Percentiles rank a stretch among this genome's conserved stretches.
phyloP scores from a whole-genome alignment of 2,329 filamentous ascomycete genomes.

The Fonsecaea monophora region DNA sequence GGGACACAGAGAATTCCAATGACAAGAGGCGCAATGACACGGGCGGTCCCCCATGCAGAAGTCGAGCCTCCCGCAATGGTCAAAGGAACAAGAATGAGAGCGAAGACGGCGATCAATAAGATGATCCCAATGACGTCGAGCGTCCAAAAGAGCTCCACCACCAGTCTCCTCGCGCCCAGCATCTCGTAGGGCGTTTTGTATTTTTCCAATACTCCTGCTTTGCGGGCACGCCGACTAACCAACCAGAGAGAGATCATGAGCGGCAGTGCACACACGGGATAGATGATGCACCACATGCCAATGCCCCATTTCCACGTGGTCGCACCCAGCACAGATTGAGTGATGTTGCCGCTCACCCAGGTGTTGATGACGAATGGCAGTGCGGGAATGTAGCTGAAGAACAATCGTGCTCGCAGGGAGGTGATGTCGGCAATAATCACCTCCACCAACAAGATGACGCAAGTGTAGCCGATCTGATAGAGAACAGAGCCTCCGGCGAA shows the following conservation, averaged over 20 bases:
- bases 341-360: slow-evolving; percentile 67
- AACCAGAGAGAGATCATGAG: slow-evolving; percentile 60
- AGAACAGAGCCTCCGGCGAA: slow-evolving; percentile 66
- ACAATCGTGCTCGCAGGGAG: slow-evolving; percentile 66
- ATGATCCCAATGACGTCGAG: slow-evolving; percentile 62
- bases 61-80: slow-evolving; percentile 61
- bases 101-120: slow-evolving; percentile 59
- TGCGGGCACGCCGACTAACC: slow-evolving; percentile 61
- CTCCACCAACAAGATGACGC: slow-evolving; percentile 66
- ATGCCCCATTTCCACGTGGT: slow-evolving; percentile 68
- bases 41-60: slow-evolving; percentile 59
- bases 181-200: slow-evolving; percentile 55
- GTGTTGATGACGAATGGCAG: slow-evolving; percentile 67
- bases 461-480: slow-evolving; percentile 70
- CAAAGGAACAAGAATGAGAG: slow-evolving; percentile 63
- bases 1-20: slow-evolving; percentile 60
- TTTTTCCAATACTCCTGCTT: slow-evolving; percentile 55
- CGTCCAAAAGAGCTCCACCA: slow-evolving; percentile 61
- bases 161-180: slow-evolving; percentile 49
- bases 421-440: slow-evolving; percentile 70
- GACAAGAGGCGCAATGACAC: slow-evolving; percentile 60
- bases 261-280: slow-evolving; percentile 63
- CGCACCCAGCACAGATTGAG: slow-evolving; percentile 55
- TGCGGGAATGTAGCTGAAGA: slow-evolving; percentile 70
- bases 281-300: slow-evolving; percentile 70